Evolutionary conservation across 2,329 filamentous ascomycete species (phyloP).

Genomic region (Aspergillus transmontanensis): DNA sequence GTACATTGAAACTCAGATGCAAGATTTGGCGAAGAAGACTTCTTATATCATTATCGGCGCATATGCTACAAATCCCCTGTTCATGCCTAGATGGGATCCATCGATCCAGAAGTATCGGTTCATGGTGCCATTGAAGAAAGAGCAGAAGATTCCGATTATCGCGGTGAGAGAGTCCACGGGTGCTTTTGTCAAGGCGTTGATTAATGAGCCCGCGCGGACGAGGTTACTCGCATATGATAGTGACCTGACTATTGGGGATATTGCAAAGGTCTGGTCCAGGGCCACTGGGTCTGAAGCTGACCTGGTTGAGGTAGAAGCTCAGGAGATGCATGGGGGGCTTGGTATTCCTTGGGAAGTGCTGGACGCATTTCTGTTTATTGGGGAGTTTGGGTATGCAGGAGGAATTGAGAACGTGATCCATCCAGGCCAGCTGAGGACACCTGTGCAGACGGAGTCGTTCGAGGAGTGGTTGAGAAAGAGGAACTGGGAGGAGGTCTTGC

Average conservation of each 20-base stretch:
- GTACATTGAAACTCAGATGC: slow-evolving; percentile 48
- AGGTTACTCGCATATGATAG: slow-evolving; percentile 52
- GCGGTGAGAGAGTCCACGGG: slow-evolving; percentile 45
- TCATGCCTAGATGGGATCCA: slow-evolving; percentile 31
- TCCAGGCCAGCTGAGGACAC: slow-evolving; percentile 41
- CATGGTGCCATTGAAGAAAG: slow-evolving; percentile 29
- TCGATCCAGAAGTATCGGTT: slow-evolving; percentile 34
- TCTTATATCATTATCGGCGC: slow-evolving; percentile 37
- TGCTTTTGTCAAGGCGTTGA: slow-evolving; percentile 47
- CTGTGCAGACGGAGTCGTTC: slow-evolving; percentile 12
- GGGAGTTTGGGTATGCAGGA: slow-evolving; percentile 47
- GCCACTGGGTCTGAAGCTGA: slow-evolving; percentile 41
- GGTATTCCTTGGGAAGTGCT: slow-evolving; percentile 38
- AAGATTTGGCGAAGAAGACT: slow-evolving; percentile 49
- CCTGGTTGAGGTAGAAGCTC: slow-evolving; percentile 30
- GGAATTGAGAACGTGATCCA: slow-evolving; percentile 42
- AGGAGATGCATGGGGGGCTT: slow-evolving; percentile 35
- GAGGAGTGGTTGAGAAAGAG: slow-evolving; percentile 25
- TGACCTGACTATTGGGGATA: slow-evolving; percentile 37
- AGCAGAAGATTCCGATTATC: slow-evolving; percentile 43
- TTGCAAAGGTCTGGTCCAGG: slow-evolving; percentile 38
- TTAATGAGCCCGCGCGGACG: slow-evolving; percentile 41
- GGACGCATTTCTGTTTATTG: slow-evolving; percentile 37
- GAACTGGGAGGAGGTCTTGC: slow-evolving; percentile 21
- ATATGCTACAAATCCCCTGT: slow-evolving; percentile 35